Percentiles rank a stretch among this genome's conserved stretches.
Evolutionary conservation across 2,329 filamentous ascomycete species (phyloP).

Genomic region (Verticillium alfalfae): DNA sequence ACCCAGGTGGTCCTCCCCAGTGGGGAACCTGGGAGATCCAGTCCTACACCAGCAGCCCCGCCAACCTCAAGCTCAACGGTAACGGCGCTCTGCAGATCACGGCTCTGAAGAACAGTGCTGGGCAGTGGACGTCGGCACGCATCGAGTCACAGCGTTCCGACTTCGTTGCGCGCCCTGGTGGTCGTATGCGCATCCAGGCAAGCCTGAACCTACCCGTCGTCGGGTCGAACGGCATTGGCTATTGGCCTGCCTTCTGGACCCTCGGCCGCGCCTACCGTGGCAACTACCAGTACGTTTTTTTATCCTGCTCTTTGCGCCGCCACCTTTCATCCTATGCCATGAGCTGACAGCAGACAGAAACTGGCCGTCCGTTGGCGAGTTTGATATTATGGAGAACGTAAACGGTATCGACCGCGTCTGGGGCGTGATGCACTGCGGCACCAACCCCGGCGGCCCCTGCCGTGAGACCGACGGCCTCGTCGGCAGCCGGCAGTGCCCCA

Average conservation of each 20-base stretch:
- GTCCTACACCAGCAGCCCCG: conserved; percentile 32
- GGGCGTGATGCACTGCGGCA: conserved; percentile 36
- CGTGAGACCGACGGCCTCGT: conserved; percentile 30
- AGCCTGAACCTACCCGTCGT: conserved; percentile 28
- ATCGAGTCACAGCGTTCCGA: conserved; percentile 30
- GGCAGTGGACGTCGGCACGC: conserved; percentile 36
- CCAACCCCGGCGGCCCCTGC: conserved; percentile 32
- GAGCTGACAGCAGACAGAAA: conserved; percentile 9
- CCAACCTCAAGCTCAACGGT: conserved; percentile 44
- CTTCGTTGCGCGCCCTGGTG: conserved; percentile 25
- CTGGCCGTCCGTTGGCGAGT: conserved; percentile 37
- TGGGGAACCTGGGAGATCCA: conserved; percentile 47
- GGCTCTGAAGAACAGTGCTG: conserved; percentile 32
- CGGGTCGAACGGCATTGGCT: conserved; percentile 34
- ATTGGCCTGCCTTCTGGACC: conserved; percentile 41
- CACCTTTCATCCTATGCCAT: not conserved
- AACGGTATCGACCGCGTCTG: conserved; percentile 29
- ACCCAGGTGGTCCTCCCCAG: conserved; percentile 35
- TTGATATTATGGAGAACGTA: conserved; percentile 38
- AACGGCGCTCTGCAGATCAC: conserved; percentile 37
- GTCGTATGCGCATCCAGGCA: conserved; percentile 31
- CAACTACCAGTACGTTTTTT: conserved; percentile 18
- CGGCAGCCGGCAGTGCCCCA: conserved; percentile 5
- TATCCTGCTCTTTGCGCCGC: not conserved
- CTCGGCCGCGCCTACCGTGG: conserved; percentile 31